Evolutionary conservation across 2,329 filamentous ascomycete genomes (phyloP), one percentile per base, ranked within the genome.

Genomic region (Orbilia blumenaviensis): DNA sequence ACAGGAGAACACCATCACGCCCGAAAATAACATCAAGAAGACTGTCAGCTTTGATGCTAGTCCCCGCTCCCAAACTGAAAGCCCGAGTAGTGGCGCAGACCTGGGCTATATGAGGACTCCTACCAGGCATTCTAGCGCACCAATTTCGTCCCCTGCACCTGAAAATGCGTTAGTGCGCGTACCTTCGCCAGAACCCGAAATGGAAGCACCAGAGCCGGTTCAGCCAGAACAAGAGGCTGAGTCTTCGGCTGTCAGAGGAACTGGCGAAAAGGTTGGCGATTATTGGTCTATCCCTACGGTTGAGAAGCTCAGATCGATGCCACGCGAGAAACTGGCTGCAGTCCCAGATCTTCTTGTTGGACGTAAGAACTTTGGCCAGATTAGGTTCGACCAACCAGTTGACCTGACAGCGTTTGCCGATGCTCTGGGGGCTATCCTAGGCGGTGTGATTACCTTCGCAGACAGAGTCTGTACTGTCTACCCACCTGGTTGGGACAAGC

Each of bases 381-480:
- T 99, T 78, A 88, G 88, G 23, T 99, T 99, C 84, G 89, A 91
- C 81, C 86, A 89, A 4, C 88, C 90, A 0, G 93, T 97, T 34
- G 94, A 99, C 83, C 86, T 99, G 23, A 94, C 88, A 75, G 88
- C 86, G 60, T 44, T 75, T n/a, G 88, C 96, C 69, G 88, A 94
- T 63, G 67, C 77, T 36, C 84, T 97, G 1, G 92, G 97, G 78
- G 88, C 92, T n/a, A 87, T 99, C 23, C 91, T 88, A 60, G 91
- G 88, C 54, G 88, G 87, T 25, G 90, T 97, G 79, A 91, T 98
- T 36, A 86, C 89, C 62, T 88, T 98, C 56, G 87, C 88, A 46
- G 87, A 90, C 58, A 91, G 95, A 36, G 91, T 90, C 7, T 92
- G 93, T 23, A 97, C 94, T 0, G 95, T 98, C 6, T 99, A 99